phyloP scores from a whole-genome alignment of 345 rosid species.

The Draba incana region DNA sequence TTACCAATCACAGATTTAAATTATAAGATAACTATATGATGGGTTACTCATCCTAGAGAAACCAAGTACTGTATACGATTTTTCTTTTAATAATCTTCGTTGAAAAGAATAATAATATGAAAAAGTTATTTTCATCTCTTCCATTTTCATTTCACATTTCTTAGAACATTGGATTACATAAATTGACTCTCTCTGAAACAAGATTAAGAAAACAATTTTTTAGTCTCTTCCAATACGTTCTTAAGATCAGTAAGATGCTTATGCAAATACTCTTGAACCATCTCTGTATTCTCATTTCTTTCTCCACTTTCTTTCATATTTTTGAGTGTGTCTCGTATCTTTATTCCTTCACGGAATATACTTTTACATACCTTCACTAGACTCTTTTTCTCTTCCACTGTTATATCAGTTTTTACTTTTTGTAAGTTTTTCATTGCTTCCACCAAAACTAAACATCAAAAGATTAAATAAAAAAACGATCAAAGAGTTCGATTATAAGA shows the following conservation, averaged over 20 bases:
- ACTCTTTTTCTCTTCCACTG: background rate
- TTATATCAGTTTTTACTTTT: background rate
- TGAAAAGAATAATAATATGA: too few relatives aligned
- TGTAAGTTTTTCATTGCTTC: background rate
- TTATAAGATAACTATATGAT: too few relatives aligned
- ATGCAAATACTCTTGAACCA: constrained; percentile 8
- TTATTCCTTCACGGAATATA: background rate
- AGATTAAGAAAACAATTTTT: background rate
- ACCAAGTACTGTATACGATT: too few relatives aligned
- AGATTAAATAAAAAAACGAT: background rate
- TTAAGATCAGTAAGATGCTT: background rate
- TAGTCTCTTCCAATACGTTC: background rate
- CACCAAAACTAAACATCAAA: constrained; percentile 4
- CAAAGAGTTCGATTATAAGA: background rate
- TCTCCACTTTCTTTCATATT: background rate
- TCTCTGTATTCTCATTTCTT: background rate
- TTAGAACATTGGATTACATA: too few relatives aligned
- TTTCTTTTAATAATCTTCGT: too few relatives aligned
- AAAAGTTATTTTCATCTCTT: too few relatives aligned
- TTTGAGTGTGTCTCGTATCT: background rate
- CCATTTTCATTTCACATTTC: too few relatives aligned
- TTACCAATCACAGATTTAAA: too few relatives aligned
- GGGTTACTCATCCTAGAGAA: too few relatives aligned
- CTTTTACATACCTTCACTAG: background rate
- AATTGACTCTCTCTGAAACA: background rate